phyloP scores from a whole-genome alignment of 805 yeast genomes.

The Sungouiella thailandica region DNA sequence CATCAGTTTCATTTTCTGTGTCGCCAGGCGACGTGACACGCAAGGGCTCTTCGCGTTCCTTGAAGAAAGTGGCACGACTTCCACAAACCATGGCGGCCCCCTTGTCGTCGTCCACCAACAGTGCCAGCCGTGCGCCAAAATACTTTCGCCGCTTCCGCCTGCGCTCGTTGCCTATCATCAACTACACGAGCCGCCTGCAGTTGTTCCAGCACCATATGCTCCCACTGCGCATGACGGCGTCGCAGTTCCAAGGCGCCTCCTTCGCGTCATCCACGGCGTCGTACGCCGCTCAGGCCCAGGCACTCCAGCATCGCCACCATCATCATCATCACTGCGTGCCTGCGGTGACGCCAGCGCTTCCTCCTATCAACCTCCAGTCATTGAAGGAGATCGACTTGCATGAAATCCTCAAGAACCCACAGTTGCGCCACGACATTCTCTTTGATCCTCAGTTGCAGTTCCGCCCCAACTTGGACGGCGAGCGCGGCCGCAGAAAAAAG shows the following conservation, averaged over 20 bases:
- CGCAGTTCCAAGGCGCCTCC: slow-evolving; percentile 4
- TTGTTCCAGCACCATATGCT: slow-evolving; percentile 11
- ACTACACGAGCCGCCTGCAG: slow-evolving; percentile 20
- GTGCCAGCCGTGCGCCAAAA: slow-evolving; percentile 19
- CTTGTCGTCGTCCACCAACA: slow-evolving; percentile 5
- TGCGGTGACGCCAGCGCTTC: slow-evolving; percentile 43
- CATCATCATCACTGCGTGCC: slow-evolving; percentile 10
- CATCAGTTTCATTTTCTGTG: no score
- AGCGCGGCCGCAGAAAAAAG: slow-evolving; percentile 77
- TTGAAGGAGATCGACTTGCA: slow-evolving; percentile 82
- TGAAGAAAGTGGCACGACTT: slow-evolving; percentile 10
- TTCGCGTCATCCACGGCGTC: slow-evolving; percentile 3
- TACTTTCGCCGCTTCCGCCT: slow-evolving; percentile 33
- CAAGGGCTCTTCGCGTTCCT: slow-evolving; percentile 6
- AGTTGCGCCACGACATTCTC: slow-evolving; percentile 84
- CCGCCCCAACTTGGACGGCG: slow-evolving; percentile 88
- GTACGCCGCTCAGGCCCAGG: slow-evolving; percentile 1
- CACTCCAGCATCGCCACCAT: slow-evolving; percentile 8
- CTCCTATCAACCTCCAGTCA: slow-evolving; percentile 80
- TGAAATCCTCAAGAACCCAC: slow-evolving; percentile 87
- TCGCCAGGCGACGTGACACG: neutral
- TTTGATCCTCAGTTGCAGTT: slow-evolving; percentile 91
- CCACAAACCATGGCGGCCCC: slow-evolving; percentile 2
- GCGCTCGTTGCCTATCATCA: slow-evolving; percentile 39
- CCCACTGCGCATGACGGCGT: slow-evolving; percentile 10